These are phyloP conservation scores for Chrysoporthe puriensis DNA, from an alignment of 2,329 filamentous ascomycete genomes.

Conservation along the genomic window DNA sequence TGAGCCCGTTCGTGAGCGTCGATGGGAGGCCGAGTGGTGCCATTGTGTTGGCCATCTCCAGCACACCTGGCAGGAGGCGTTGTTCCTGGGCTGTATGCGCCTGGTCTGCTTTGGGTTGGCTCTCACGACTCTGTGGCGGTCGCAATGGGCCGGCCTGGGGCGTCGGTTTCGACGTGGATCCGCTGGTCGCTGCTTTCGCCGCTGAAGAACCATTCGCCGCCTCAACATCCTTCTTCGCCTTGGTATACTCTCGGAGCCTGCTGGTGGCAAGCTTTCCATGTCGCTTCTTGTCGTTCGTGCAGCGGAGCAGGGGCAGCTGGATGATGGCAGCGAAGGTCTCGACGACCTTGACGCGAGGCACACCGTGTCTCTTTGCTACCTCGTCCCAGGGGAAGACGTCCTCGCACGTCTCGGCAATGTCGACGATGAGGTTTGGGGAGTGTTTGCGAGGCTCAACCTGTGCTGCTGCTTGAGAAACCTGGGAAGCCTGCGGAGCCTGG, in stretches of 20 bases:
- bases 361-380: conserved; percentile 49
- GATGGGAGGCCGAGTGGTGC: conserved; percentile 25
- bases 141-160: not conserved
- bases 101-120: not conserved
- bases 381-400: conserved; percentile 50
- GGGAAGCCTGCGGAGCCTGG: conserved; percentile 9
- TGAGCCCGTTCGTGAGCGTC: conserved; percentile 17
- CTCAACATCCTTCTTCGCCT: conserved; percentile 40
- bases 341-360: conserved; percentile 47
- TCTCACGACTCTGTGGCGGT: not conserved
- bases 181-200: not conserved
- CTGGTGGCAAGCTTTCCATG: conserved; percentile 46
- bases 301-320: conserved; percentile 51
- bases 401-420: conserved; percentile 54
- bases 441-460: conserved; percentile 40
- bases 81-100: conserved; percentile 4
- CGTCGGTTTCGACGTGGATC: not conserved
- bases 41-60: conserved; percentile 28
- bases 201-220: not conserved
- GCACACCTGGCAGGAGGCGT: conserved; percentile 19
- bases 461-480: conserved; percentile 29
- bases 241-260: conserved; percentile 48
- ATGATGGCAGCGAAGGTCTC: conserved; percentile 54
- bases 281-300: conserved; percentile 48
- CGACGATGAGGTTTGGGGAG: conserved; percentile 47